These are phyloP conservation scores for Torulaspora quercuum DNA, from an alignment of 805 yeast species.

Conservation along the genomic window DNA sequence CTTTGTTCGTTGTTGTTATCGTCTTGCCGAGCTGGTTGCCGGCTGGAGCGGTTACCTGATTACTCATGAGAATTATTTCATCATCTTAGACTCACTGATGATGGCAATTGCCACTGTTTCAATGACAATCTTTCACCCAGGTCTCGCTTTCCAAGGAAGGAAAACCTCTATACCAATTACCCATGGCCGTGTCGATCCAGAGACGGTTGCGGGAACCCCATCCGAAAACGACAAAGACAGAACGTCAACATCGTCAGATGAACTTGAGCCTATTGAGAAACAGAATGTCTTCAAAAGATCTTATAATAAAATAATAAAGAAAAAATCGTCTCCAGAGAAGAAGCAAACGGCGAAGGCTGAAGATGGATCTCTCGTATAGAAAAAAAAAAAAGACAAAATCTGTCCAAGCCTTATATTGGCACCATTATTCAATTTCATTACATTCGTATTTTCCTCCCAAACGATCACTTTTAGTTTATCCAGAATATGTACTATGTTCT, in stretches of 20 bases:
- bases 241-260: constrained; percentile 3
- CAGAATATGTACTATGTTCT: neutral
- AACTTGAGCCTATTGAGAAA: neutral
- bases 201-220: constrained; percentile 7
- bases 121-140: constrained; percentile 61
- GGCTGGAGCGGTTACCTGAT: constrained; percentile 65
- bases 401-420: no score
- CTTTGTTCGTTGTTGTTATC: constrained; percentile 65
- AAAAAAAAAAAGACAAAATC: neutral
- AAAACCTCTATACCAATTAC: constrained; percentile 26
- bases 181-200: constrained; percentile 19
- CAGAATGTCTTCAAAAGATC: neutral
- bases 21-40: constrained; percentile 66
- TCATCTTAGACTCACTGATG: constrained; percentile 62
- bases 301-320: neutral
- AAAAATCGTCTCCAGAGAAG: neutral
- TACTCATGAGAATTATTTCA: constrained; percentile 54
- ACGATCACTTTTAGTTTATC: neutral
- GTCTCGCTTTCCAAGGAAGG: constrained; percentile 46
- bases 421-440: no score
- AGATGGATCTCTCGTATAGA: neutral
- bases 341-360: constrained; percentile 1
- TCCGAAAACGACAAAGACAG: constrained; percentile 7
- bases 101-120: constrained; percentile 47
- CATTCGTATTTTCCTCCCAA: no score